These are phyloP conservation scores for Clathrospora elynae DNA, from an alignment of 2,329 filamentous ascomycete species.

Conservation along the genomic window DNA sequence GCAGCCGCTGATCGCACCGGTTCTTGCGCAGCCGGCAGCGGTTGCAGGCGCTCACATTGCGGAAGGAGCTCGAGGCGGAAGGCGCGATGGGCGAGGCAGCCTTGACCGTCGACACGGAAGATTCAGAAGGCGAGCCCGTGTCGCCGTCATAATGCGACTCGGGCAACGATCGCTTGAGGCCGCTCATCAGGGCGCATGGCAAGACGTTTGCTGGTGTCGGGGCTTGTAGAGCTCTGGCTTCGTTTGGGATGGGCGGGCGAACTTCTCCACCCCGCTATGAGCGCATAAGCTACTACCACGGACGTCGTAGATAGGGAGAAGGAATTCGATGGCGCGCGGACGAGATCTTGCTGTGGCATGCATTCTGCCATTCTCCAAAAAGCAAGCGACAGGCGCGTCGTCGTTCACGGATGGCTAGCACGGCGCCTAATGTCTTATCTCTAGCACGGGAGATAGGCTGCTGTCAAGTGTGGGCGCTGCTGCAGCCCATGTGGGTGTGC, in stretches of 20 bases:
- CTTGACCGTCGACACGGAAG: slow-evolving; percentile 32
- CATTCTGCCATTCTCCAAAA: slow-evolving; percentile 26
- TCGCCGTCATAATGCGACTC: slow-evolving; percentile 45
- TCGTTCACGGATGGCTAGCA: slow-evolving; percentile 21
- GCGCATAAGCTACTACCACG: slow-evolving; percentile 16
- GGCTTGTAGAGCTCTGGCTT: slow-evolving; percentile 12
- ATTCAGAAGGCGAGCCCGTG: slow-evolving; percentile 35
- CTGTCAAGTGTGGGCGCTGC: neutral
- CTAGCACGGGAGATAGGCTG: slow-evolving; percentile 15
- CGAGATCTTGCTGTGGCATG: slow-evolving; percentile 13
- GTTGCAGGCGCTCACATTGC: slow-evolving; percentile 86
- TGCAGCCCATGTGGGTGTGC: too few species aligned
- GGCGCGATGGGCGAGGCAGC: slow-evolving; percentile 39
- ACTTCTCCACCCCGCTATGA: slow-evolving; percentile 23
- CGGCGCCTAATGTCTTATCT: slow-evolving; percentile 21
- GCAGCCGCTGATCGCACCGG: slow-evolving; percentile 89
- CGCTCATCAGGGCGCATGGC: slow-evolving; percentile 49
- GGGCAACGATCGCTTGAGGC: slow-evolving; percentile 48
- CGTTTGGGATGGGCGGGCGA: slow-evolving; percentile 6
- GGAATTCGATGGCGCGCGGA: slow-evolving; percentile 13
- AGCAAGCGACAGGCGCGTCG: slow-evolving; percentile 18
- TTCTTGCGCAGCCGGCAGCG: slow-evolving; percentile 87
- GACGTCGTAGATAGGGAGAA: slow-evolving; percentile 6
- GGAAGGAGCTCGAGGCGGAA: slow-evolving; percentile 46
- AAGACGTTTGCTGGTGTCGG: slow-evolving; percentile 21